Conservation (phyloP, 2,329 filamentous ascomycete genomes). For the Colletotrichum sansevieriae region DNA sequence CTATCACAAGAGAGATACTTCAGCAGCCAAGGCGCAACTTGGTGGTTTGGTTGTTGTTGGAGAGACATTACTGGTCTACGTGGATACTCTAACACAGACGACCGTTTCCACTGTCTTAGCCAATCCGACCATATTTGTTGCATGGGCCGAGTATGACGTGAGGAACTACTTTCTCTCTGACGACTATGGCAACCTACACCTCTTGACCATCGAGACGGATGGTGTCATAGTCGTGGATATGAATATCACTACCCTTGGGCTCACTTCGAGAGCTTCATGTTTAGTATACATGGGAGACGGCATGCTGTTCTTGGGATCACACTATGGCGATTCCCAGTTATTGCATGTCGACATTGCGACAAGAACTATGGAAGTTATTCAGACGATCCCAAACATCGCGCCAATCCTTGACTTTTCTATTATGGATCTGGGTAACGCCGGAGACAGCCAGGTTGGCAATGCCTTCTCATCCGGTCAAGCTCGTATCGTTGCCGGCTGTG, state of each 20-base stretch:
- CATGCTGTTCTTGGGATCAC: slow-evolving; percentile 88
- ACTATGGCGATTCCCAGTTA: slow-evolving; percentile 92
- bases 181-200: slow-evolving; percentile 87
- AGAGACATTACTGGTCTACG: slow-evolving; percentile 86
- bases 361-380: slow-evolving; percentile 72
- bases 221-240: slow-evolving; percentile 78
- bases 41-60: slow-evolving; percentile 82
- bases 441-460: slow-evolving; percentile 80
- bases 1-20: slow-evolving; percentile 69
- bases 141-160: slow-evolving; percentile 88
- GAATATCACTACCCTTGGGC: slow-evolving; percentile 73
- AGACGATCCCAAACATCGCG: slow-evolving; percentile 86
- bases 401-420: slow-evolving; percentile 94
- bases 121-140: slow-evolving; percentile 87
- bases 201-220: slow-evolving; percentile 82
- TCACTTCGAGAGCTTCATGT: slow-evolving; percentile 80
- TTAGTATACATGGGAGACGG: slow-evolving; percentile 83
- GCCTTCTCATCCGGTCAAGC: slow-evolving; percentile 97
- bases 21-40: slow-evolving; percentile 66
- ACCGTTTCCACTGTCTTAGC: slow-evolving; percentile 74
- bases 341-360: slow-evolving; percentile 66
- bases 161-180: slow-evolving; percentile 90
- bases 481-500: slow-evolving; percentile 91
- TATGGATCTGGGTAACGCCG: slow-evolving; percentile 94
- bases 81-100: slow-evolving; percentile 81